A percentile compares a stretch with the other conserved stretches of the same genome.
These are phyloP conservation scores for Hypoxylon lenormandii DNA, from an alignment of 495 filamentous ascomycete species.

Conservation along the genomic window DNA sequence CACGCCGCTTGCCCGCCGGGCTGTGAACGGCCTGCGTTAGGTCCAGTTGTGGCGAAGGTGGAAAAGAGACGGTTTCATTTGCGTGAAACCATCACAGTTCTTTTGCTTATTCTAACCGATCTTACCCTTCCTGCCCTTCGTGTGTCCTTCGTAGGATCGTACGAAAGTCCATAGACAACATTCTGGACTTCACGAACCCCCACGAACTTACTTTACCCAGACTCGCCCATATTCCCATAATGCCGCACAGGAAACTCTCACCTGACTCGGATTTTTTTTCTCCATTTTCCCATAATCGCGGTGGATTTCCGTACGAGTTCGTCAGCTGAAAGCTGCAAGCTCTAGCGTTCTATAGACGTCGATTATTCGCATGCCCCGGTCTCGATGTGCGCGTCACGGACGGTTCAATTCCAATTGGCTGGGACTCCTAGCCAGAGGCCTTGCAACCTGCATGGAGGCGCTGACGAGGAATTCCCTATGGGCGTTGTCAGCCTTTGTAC, in stretches of 20 bases:
- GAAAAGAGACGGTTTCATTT: slow-evolving; percentile 18
- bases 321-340: slow-evolving; percentile 3
- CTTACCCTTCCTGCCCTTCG: slow-evolving; percentile 1
- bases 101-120: slow-evolving; percentile 16
- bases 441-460: slow-evolving; percentile 37
- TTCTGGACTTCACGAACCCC: slow-evolving; percentile 22
- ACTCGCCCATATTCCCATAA: slow-evolving; percentile 1
- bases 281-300: background rate
- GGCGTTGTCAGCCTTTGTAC: slow-evolving; percentile 22
- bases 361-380: slow-evolving; percentile 14
- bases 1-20: slow-evolving; percentile 10
- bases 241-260: background rate
- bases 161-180: slow-evolving; percentile 8
- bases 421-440: slow-evolving; percentile 3
- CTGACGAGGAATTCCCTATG: slow-evolving; percentile 15
- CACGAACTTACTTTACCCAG: background rate
- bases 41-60: slow-evolving; percentile 1
- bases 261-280: background rate
- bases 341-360: background rate
- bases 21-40: slow-evolving; percentile 19
- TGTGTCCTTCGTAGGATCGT: too few relatives aligned
- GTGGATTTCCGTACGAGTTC: background rate
- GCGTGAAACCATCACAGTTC: slow-evolving; percentile 26
- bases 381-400: background rate
- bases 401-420: slow-evolving; percentile 36